Conservation (phyloP, 352 stramenopile genomes). For the Pythium sp. region DNA sequence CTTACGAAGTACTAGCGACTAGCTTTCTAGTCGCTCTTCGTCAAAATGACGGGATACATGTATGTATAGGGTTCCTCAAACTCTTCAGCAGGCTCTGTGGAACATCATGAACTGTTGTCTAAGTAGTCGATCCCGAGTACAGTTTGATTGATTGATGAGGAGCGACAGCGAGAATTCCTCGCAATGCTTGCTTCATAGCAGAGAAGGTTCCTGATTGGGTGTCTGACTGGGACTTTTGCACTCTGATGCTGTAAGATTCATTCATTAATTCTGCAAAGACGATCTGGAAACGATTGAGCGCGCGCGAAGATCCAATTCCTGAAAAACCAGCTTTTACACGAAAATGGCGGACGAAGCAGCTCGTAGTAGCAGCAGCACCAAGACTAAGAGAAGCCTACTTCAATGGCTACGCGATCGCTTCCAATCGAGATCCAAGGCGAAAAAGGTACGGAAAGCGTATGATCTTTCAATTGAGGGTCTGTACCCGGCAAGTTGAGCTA, state of each 20-base stretch:
- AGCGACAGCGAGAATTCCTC: not conserved
- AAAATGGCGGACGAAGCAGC: not conserved
- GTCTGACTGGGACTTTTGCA: not conserved
- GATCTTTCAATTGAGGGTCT: not conserved
- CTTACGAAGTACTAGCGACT: no score
- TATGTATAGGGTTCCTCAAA: not conserved
- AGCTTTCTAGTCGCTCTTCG: no score
- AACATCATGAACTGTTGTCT: not conserved
- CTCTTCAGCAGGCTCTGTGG: not conserved
- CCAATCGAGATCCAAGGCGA: not conserved
- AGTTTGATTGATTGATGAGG: not conserved
- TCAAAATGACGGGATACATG: no score
- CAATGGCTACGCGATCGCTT: constrained; percentile 8
- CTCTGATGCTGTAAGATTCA: not conserved
- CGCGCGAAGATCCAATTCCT: not conserved
- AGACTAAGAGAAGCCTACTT: not conserved
- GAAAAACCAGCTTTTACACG: no score
- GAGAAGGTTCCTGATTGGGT: not conserved
- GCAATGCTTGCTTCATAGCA: not conserved
- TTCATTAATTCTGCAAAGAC: not conserved
- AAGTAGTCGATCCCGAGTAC: not conserved
- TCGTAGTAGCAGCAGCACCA: not conserved
- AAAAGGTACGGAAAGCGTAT: not conserved
- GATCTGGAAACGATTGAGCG: not conserved
- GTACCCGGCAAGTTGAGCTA: not conserved